phyloP scores from a whole-genome alignment of 345 rosid species.

The Brassica juncea region DNA sequence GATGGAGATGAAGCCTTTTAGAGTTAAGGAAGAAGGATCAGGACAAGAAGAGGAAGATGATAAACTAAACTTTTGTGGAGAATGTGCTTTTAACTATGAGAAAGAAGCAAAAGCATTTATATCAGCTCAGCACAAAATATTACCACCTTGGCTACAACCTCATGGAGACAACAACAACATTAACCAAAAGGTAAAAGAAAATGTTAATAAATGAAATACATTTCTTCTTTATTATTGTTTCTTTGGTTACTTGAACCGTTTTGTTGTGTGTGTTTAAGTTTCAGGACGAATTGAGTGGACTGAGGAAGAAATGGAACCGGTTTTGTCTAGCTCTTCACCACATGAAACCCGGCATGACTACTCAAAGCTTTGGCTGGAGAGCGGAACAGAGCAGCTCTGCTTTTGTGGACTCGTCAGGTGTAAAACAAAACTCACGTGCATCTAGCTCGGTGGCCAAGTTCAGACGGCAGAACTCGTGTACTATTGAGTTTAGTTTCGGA shows the following conservation, averaged over 20 bases:
- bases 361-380: constrained; percentile 28
- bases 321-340: constrained; percentile 63
- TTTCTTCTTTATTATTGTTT: background rate
- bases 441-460: constrained; percentile 59
- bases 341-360: background rate
- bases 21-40: constrained; percentile 43
- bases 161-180: constrained; percentile 41
- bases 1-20: constrained; percentile 55
- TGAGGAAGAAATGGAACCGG: constrained; percentile 76
- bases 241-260: background rate
- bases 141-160: constrained; percentile 73
- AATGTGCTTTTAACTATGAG: constrained; percentile 72
- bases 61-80: constrained; percentile 59
- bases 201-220: background rate
- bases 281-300: constrained; percentile 60
- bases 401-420: constrained; percentile 45
- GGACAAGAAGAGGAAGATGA: constrained; percentile 52
- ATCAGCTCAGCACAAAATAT: constrained; percentile 51
- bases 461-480: constrained; percentile 67
- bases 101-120: constrained; percentile 65
- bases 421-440: constrained; percentile 38
- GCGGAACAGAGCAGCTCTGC: constrained; percentile 46
- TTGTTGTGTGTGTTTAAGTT: constrained; percentile 23
- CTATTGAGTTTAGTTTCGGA: constrained; percentile 63
- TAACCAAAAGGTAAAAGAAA: constrained; percentile 53